Evolutionary conservation across 306 rosid species (phyloP).

Genomic region (Malus sylvestris): DNA sequence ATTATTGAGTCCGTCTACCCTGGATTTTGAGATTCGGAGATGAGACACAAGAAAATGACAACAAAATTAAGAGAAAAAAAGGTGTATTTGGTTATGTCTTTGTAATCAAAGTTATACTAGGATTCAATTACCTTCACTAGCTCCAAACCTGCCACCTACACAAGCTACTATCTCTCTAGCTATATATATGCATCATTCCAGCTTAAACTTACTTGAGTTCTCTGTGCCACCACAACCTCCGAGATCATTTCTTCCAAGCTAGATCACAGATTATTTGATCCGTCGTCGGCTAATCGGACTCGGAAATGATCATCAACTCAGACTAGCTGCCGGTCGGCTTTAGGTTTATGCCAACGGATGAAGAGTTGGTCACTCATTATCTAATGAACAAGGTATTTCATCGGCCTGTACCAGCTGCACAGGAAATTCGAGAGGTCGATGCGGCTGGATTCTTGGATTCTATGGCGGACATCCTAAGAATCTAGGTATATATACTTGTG

Average conservation of each 20-base stretch:
- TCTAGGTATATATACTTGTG: background rate
- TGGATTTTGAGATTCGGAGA: no score
- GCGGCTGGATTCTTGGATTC: background rate
- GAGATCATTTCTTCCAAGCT: background rate
- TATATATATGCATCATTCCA: background rate
- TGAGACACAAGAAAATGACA: background rate
- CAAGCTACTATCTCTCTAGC: background rate
- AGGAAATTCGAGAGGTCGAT: background rate
- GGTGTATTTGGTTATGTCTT: background rate
- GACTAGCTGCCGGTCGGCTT: background rate
- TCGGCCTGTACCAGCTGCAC: background rate
- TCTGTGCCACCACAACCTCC: background rate
- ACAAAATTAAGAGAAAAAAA: background rate
- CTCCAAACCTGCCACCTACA: background rate
- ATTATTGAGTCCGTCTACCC: no score
- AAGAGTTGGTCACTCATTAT: background rate
- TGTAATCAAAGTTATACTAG: background rate
- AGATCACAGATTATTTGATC: background rate
- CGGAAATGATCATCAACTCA: background rate
- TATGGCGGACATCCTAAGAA: constrained; percentile 3
- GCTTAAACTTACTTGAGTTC: background rate
- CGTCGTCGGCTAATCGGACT: background rate
- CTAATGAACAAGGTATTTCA: background rate
- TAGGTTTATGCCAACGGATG: constrained; percentile 11
- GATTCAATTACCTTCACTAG: background rate